Percentiles rank a stretch among this genome's conserved stretches.
These are phyloP conservation scores for Balansia obtecta DNA, from an alignment of 2,329 filamentous ascomycete genomes.

Conservation along the genomic window DNA sequence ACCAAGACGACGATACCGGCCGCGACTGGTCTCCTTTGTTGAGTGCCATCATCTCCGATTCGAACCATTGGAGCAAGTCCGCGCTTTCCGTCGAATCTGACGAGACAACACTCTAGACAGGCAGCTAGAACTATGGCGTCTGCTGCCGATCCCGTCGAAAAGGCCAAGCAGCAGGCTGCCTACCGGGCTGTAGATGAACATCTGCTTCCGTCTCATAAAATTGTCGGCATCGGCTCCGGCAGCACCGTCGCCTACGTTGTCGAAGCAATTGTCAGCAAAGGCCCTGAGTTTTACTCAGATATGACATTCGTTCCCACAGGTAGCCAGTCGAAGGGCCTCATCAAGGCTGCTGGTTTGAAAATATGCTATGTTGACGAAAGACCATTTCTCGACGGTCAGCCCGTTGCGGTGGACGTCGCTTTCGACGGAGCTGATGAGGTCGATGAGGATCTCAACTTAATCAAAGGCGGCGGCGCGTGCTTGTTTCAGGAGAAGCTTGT, in stretches of 20 bases:
- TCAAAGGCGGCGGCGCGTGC: conserved; percentile 96
- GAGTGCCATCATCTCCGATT: neutral
- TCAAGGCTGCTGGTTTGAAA: conserved; percentile 63
- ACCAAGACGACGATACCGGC: neutral
- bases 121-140: conserved; percentile 22
- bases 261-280: conserved; percentile 59
- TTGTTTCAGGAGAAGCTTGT: conserved; percentile 97
- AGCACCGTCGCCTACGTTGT: conserved; percentile 78
- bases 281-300: conserved; percentile 35
- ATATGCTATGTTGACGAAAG: conserved; percentile 69
- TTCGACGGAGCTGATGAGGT: conserved; percentile 98
- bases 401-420: conserved; percentile 63
- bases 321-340: conserved; percentile 78
- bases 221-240: conserved; percentile 69
- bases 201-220: conserved; percentile 48
- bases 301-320: conserved; percentile 91
- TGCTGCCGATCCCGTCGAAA: conserved; percentile 41
- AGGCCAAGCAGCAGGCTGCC: conserved; percentile 64
- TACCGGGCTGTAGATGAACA: conserved; percentile 62
- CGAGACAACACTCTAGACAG: neutral
- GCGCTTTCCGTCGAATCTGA: neutral
- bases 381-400: conserved; percentile 31
- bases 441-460: conserved; percentile 86
- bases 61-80: neutral
- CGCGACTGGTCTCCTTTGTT: neutral